phyloP scores from a whole-genome alignment of 2,329 filamentous ascomycete species.

The Fusarium fracticaudum region DNA sequence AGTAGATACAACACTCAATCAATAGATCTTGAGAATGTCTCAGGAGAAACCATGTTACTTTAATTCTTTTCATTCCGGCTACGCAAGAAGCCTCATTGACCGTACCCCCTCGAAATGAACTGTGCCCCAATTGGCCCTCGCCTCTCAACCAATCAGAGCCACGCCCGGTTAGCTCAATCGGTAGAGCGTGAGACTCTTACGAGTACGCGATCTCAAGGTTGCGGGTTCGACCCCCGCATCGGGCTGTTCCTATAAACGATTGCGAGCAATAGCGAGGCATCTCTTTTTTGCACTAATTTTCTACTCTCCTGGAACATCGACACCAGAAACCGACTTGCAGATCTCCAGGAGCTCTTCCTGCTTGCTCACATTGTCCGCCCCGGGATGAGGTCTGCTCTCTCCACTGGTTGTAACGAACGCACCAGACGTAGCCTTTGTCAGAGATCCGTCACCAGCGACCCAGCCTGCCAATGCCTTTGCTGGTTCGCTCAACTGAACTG shows the following conservation, averaged over 20 bases:
- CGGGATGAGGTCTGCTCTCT: conserved; percentile 15
- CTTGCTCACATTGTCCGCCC: conserved; percentile 19
- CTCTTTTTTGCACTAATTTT: not conserved
- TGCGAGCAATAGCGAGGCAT: conserved; percentile 23
- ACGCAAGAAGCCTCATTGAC: fast-evolving
- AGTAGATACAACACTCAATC: not conserved
- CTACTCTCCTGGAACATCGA: not conserved
- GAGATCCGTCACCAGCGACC: conserved; percentile 20
- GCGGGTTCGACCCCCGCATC: conserved; percentile 62
- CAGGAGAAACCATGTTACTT: fast-evolving
- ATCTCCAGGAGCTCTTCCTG: conserved; percentile 26
- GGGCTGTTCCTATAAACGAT: conserved; percentile 44
- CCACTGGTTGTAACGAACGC: conserved; percentile 25
- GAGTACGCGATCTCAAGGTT: conserved; percentile 60
- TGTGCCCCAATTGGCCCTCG: not conserved
- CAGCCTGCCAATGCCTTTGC: conserved; percentile 21
- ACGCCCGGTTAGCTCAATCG: conserved; percentile 50
- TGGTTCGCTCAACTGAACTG: conserved; percentile 6
- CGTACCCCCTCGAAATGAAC: not conserved
- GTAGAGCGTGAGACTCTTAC: conserved; percentile 76
- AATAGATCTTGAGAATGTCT: fast-evolving
- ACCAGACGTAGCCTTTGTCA: conserved; percentile 5
- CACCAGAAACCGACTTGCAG: conserved; percentile 16
- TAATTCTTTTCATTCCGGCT: no score
- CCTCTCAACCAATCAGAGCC: conserved; percentile 23